phyloP scores from a whole-genome alignment of 345 rosid genomes.

The Syzygium jambos region DNA sequence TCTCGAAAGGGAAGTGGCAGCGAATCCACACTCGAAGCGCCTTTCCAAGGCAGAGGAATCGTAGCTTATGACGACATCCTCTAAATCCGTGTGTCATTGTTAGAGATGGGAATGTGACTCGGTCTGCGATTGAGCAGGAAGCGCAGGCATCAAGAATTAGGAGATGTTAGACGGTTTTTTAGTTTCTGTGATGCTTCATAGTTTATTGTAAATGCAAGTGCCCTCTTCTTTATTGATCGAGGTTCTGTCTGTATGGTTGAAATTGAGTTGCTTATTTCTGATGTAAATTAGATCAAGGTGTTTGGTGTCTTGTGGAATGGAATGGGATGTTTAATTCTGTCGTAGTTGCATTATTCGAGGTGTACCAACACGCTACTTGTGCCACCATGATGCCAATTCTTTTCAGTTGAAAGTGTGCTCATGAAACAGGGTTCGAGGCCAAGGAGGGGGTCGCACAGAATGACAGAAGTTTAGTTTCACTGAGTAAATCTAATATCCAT shows the following conservation, averaged over 20 bases:
- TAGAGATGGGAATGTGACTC: not conserved
- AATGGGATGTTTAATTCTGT: not conserved
- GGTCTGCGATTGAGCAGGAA: not conserved
- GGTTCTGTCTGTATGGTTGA: not conserved
- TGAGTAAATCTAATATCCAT: not conserved
- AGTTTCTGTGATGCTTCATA: not conserved
- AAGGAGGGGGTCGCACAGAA: not conserved
- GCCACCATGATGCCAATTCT: not conserved
- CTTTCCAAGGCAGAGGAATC: constrained; percentile 53
- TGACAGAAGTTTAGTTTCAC: not conserved
- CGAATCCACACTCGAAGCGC: constrained; percentile 16
- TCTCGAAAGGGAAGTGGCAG: constrained; percentile 19
- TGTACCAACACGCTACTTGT: not conserved
- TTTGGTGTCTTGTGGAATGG: not conserved
- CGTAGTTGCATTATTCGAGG: not conserved
- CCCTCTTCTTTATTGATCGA: not conserved
- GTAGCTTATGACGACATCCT: constrained; percentile 79
- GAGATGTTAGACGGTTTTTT: not conserved
- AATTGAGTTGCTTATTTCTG: not conserved
- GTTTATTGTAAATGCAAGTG: not conserved
- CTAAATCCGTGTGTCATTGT: not conserved
- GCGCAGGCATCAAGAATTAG: not conserved
- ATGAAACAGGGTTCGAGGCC: not conserved
- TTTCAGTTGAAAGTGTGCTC: not conserved
- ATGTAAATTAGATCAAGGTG: not conserved